Evolutionary conservation across 805 yeast genomes (phyloP), one percentile per base, ranked within the genome.

Genomic region (Spathaspora girioi): DNA sequence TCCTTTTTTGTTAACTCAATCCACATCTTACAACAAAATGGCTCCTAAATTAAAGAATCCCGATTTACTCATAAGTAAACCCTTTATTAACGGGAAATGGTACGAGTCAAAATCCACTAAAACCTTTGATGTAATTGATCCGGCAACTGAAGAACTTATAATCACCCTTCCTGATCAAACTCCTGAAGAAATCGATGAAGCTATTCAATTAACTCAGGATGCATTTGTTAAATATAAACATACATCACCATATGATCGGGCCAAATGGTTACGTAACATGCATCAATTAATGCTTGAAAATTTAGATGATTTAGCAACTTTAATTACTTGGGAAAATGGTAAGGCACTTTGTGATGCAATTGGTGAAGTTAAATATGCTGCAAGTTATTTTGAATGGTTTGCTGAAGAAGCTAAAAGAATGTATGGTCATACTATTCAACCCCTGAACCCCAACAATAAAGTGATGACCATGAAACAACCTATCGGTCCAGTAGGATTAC

Each of bases 281-380:
- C 75, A 66, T 64, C 65, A 78, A 48, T 63, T 81, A 49, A 81
- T 82, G 77, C 67, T 72, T 26, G 85, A 81, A 52, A 80, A 82
- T 57, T 58, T 67, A 45, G 84, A 81, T 23, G 86, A 82, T 60
- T 71, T 82, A 61, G 86, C 82, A 14, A 76, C 76, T 48, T 69
- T 82, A 49, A 61, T 81, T 43, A 71, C 84, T 26, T 79, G 80
- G 80, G 87, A 82, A 64, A 82, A 82, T 59, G 86, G 87, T 54
- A 82, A 82, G 61, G 70, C 83, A 12, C 63, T 79, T 44, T 62
- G 77, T 41, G 86, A 82, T 57, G 77, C 84, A 8, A 60, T 61
- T 10, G 84, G 84, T 49, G 86, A 82, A 59, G 63, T 81, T 53
- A 79, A 74, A 57, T 82, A 82, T 56, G 84, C 81, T 27, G 86